Conservation (phyloP, 305 asterid species). For the Fraxinus velutina region DNA sequence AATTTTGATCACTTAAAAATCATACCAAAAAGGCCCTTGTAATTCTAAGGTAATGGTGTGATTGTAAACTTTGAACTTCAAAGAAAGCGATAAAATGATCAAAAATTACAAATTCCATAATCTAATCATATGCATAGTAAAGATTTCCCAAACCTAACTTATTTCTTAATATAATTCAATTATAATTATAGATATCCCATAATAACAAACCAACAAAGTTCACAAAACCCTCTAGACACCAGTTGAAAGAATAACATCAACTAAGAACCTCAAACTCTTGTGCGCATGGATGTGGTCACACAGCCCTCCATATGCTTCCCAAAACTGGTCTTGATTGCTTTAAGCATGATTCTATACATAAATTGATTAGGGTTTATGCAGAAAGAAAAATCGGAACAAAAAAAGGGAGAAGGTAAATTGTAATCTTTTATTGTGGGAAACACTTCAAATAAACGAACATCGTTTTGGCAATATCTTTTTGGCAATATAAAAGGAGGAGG, state of each 20-base stretch:
- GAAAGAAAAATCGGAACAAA: background rate
- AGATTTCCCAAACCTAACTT: background rate
- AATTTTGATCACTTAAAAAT: background rate
- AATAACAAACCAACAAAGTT: background rate
- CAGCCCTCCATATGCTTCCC: background rate
- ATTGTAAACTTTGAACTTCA: background rate
- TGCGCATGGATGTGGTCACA: background rate
- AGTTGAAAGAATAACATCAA: background rate
- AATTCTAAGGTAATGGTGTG: background rate
- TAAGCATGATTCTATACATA: background rate
- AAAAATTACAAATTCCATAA: background rate
- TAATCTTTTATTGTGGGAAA: background rate
- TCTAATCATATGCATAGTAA: background rate
- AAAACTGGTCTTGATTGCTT: background rate
- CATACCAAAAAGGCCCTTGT: background rate
- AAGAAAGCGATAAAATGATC: background rate
- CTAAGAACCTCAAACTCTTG: background rate
- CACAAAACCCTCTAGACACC: background rate
- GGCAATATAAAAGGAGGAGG: background rate
- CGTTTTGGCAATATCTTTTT: background rate
- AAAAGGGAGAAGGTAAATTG: background rate
- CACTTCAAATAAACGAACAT: background rate
- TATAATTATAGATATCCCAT: background rate
- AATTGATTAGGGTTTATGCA: background rate
- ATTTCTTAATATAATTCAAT: background rate